Conservation (phyloP, 331 rosid species). For the Erythrophleum ivorense region DNA sequence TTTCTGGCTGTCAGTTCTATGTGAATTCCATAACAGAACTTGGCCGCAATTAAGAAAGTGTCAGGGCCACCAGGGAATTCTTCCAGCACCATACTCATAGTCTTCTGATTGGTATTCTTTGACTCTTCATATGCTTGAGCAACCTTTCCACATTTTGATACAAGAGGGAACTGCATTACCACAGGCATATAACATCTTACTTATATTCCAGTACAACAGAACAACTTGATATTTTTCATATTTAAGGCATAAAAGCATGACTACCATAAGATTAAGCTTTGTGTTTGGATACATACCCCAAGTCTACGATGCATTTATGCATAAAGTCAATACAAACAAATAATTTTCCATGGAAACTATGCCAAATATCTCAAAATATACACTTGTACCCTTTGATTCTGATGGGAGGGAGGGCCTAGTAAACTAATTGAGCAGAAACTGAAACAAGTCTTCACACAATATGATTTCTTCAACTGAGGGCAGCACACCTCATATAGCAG, state of each 20-base stretch:
- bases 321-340: not conserved
- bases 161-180: conserved; percentile 86
- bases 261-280: conserved; percentile 30
- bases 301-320: not conserved
- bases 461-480: not conserved
- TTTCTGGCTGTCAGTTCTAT: conserved; percentile 80
- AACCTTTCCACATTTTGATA: conserved; percentile 84
- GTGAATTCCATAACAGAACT: conserved; percentile 83
- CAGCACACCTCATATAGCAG: not conserved
- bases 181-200: conserved; percentile 35
- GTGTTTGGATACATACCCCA: not conserved
- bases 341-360: not conserved
- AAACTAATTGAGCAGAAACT: conserved; percentile 11
- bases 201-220: conserved; percentile 36
- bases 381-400: conserved; percentile 7
- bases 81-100: conserved; percentile 58
- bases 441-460: not conserved
- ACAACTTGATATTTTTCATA: conserved; percentile 29
- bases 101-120: conserved; percentile 44
- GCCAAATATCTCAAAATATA: conserved; percentile 3
- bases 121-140: conserved; percentile 63
- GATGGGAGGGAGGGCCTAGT: conserved; percentile 1
- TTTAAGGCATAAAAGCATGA: conserved; percentile 30
- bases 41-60: conserved; percentile 66
- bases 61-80: conserved; percentile 92